These are phyloP conservation scores for Solanum infundibuliforme DNA, from an alignment of 257 asterid species.

Conservation along the genomic window DNA sequence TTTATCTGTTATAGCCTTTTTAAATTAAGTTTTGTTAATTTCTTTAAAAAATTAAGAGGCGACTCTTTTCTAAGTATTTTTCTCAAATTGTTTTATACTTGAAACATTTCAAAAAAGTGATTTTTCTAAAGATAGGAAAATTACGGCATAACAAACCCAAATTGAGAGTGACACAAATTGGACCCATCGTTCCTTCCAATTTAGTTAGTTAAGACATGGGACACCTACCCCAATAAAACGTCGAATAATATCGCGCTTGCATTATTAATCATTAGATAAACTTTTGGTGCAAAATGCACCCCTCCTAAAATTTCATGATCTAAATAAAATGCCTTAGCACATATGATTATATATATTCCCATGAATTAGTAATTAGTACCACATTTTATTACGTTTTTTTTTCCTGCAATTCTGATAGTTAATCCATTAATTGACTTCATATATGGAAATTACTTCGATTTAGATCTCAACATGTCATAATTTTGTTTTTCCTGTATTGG, in stretches of 20 bases:
- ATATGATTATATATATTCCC: neutral
- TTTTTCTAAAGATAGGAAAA: no score
- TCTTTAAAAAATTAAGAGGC: no score
- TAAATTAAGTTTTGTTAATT: no score
- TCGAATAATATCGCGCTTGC: neutral
- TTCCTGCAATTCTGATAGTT: neutral
- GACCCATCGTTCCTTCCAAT: neutral
- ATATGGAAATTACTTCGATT: neutral
- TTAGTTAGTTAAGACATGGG: neutral
- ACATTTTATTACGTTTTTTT: neutral
- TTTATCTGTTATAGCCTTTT: no score
- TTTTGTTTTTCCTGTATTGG: neutral
- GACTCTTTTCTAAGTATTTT: no score
- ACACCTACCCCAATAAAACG: neutral
- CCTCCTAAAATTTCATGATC: neutral
- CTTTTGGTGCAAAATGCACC: neutral
- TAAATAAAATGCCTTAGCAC: neutral
- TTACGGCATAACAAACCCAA: neutral
- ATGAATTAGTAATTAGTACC: neutral
- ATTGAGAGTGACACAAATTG: neutral
- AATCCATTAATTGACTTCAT: neutral
- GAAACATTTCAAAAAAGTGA: no score
- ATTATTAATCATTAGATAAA: neutral
- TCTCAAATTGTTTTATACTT: no score
- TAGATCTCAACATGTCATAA: neutral